A percentile compares a stretch with the other conserved stretches of the same genome.
Conservation (phyloP, 108 stramenopile genomes). For the Fistulifera pelliculosa region DNA sequence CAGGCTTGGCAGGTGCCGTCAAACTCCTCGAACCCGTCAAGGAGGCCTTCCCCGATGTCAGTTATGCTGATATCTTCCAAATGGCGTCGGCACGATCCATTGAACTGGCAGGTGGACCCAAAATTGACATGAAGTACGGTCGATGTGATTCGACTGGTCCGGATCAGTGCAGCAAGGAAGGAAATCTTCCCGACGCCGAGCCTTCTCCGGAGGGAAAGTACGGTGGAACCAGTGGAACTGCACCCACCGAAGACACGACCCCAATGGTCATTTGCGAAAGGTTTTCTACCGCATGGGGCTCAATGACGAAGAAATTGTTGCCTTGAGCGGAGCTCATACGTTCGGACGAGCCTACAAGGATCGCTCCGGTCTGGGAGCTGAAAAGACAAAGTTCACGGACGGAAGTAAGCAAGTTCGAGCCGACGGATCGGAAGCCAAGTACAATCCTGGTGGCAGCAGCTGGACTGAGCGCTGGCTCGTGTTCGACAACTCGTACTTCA, state of each 20-base stretch:
- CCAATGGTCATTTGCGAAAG: constrained; percentile 76
- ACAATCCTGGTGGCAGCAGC: constrained; percentile 77
- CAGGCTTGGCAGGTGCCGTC: constrained; percentile 65
- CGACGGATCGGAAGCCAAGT: constrained; percentile 83
- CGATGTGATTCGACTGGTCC: constrained; percentile 51
- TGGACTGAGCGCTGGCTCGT: constrained; percentile 74
- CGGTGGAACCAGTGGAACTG: constrained; percentile 58
- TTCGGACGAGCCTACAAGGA: constrained; percentile 74
- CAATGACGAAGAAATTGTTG: constrained; percentile 89
- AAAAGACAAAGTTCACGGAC: constrained; percentile 91
- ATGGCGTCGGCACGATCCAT: constrained; percentile 65
- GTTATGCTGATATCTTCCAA: constrained; percentile 70
- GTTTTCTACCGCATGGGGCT: constrained; percentile 95
- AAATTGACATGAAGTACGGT: constrained; percentile 66
- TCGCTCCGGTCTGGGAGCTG: constrained; percentile 68
- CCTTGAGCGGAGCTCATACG: constrained; percentile 89
- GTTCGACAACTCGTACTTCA: constrained; percentile 88
- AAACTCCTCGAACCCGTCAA: constrained; percentile 81
- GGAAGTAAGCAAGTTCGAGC: constrained; percentile 64
- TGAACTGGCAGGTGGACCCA: constrained; percentile 70
- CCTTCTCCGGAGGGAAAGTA: constrained; percentile 47
- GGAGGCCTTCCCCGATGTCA: constrained; percentile 52
- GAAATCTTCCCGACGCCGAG: constrained; percentile 82
- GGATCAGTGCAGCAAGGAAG: constrained; percentile 49
- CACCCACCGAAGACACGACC: constrained; percentile 40